These are phyloP conservation scores for Podila clonocystis DNA, from an alignment of 192 early-diverging fungal genomes.

Conservation along the genomic window DNA sequence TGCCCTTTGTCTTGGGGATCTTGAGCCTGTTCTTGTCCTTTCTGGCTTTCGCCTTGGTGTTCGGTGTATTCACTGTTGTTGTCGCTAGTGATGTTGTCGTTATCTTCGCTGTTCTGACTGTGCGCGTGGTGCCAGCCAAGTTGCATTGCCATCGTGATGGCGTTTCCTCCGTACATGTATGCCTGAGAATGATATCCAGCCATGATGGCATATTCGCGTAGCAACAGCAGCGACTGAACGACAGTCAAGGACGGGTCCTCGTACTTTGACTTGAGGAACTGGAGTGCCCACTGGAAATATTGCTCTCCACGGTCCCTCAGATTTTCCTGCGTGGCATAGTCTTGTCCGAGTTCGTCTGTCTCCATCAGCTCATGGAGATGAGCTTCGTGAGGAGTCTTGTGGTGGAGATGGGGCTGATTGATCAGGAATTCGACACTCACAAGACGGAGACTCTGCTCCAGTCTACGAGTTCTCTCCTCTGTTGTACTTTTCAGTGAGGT, in stretches of 20 bases:
- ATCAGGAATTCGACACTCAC: conserved; percentile 3
- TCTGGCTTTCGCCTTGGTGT: background rate
- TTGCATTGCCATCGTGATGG: conserved; percentile 49
- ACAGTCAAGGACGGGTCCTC: conserved; percentile 41
- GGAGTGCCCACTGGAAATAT: conserved; percentile 43
- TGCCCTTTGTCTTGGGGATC: background rate
- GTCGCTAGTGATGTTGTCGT: background rate
- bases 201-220: conserved; percentile 48
- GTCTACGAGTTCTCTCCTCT: conserved; percentile 10
- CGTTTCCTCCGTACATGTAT: conserved; percentile 42
- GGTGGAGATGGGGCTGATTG: background rate
- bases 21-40: background rate
- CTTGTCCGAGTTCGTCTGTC: conserved; percentile 15
- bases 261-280: conserved; percentile 29
- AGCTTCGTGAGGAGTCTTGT: conserved; percentile 10
- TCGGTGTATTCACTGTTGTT: background rate
- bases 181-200: conserved; percentile 46
- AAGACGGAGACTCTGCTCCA: conserved; percentile 18
- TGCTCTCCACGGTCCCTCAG: conserved; percentile 38
- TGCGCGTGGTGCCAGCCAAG: conserved; percentile 40
- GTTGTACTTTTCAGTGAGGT: conserved; percentile 18
- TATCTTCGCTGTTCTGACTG: background rate
- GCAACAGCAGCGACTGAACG: conserved; percentile 33
- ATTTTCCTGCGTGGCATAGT: background rate
- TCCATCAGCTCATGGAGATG: conserved; percentile 27